Evolutionary conservation across 2,329 filamentous ascomycete species (phyloP).

Genomic region (Xenoacremonium recifei): DNA sequence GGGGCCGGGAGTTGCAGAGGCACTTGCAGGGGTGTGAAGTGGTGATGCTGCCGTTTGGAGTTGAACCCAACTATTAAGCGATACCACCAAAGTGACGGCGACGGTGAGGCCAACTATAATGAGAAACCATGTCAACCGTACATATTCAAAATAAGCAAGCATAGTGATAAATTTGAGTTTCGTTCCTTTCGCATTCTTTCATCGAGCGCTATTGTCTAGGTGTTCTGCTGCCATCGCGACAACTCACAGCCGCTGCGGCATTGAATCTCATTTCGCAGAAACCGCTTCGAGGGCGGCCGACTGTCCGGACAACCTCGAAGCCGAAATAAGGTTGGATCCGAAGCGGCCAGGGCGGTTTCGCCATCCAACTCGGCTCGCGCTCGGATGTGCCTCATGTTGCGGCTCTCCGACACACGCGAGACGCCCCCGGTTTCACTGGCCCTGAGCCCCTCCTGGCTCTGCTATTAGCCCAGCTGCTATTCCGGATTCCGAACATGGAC

Average conservation of each 20-base stretch:
- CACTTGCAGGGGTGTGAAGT: neutral
- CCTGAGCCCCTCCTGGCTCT: conserved; percentile 4
- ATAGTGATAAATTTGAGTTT: too few relatives aligned
- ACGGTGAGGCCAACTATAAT: too few relatives aligned
- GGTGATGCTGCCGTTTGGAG: neutral
- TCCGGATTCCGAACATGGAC: too few relatives aligned
- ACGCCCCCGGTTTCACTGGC: conserved; percentile 32
- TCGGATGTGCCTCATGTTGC: conserved; percentile 26
- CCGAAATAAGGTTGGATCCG: neutral
- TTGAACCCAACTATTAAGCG: too few relatives aligned
- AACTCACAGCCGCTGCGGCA: too few relatives aligned
- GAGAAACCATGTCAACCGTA: too few relatives aligned
- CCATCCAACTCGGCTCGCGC: neutral
- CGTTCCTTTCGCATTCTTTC: too few relatives aligned
- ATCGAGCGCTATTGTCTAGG: too few relatives aligned
- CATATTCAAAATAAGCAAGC: too few relatives aligned
- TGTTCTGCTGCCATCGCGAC: too few relatives aligned
- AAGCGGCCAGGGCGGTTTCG: neutral
- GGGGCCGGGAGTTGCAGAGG: neutral
- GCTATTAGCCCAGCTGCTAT: too few relatives aligned
- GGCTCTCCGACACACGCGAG: conserved; percentile 31
- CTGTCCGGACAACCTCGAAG: neutral
- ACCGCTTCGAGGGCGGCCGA: neutral
- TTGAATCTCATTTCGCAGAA: neutral
- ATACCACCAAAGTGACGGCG: too few relatives aligned